phyloP scores from a whole-genome alignment of 768 basidiomycete genomes.

The Tricholoma matsutake region DNA sequence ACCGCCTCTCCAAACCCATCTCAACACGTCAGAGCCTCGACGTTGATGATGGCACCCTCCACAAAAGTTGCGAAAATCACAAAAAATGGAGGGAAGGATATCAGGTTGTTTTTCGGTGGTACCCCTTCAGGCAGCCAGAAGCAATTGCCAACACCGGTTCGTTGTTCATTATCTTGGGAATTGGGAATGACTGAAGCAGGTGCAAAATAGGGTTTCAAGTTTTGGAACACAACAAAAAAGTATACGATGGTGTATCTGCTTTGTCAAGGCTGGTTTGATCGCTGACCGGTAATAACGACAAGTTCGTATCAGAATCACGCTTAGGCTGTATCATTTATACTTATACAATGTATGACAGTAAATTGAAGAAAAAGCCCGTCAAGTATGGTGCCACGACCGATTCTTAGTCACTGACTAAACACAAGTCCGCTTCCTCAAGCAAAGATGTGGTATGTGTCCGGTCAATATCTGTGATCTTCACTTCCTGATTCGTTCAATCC shows the following conservation, averaged over 20 bases:
- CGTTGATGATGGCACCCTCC: constrained; percentile 14
- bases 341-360: not conserved
- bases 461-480: not conserved
- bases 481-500: not conserved
- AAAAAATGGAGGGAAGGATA: constrained; percentile 33
- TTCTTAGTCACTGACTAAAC: not conserved
- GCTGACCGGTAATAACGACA: constrained; percentile 8
- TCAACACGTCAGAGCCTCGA: constrained; percentile 24
- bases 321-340: not conserved
- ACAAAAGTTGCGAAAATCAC: constrained; percentile 24
- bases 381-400: not conserved
- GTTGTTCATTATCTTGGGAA: not conserved
- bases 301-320: not conserved
- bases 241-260: constrained; percentile 12
- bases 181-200: too few relatives aligned
- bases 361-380: constrained; percentile 2
- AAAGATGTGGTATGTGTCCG: not conserved
- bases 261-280: not conserved
- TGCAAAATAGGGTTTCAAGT: too few relatives aligned
- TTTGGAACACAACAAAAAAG: constrained; percentile 13
- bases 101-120: constrained; percentile 38
- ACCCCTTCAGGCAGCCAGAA: constrained; percentile 10
- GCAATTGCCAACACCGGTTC: constrained; percentile 7
- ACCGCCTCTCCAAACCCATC: constrained; percentile 15
- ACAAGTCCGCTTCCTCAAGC: not conserved